A percentile compares a stretch with the other conserved stretches of the same genome.
These are phyloP conservation scores for Pseudonitzschia multiseries DNA, from an alignment of 108 stramenopile species.

Conservation along the genomic window DNA sequence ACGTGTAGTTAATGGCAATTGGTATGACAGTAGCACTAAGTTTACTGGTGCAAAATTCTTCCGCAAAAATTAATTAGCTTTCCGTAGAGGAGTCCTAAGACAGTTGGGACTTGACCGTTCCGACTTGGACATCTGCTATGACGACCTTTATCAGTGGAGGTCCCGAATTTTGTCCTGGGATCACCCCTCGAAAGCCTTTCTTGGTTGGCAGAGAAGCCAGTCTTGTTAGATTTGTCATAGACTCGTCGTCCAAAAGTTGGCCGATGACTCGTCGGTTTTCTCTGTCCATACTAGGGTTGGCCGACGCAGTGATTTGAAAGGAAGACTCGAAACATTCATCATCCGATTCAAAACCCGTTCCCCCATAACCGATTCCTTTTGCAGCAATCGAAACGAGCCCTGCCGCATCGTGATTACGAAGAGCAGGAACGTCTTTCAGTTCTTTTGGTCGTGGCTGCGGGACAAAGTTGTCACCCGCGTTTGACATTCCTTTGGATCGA, in stretches of 20 bases:
- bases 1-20: too few relatives aligned
- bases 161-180: conserved; percentile 57
- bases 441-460: conserved; percentile 54
- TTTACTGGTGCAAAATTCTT: too few relatives aligned
- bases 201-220: conserved; percentile 65
- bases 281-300: conserved; percentile 59
- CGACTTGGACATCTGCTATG: conserved; percentile 20
- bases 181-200: conserved; percentile 60
- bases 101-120: conserved; percentile 1
- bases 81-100: background rate
- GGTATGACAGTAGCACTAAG: too few relatives aligned
- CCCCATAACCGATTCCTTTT: conserved; percentile 80
- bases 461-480: conserved; percentile 9
- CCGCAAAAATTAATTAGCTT: conserved; percentile 10
- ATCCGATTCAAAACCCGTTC: conserved; percentile 58
- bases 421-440: conserved; percentile 41
- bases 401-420: conserved; percentile 52
- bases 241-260: conserved; percentile 65
- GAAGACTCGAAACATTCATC: conserved; percentile 71
- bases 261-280: conserved; percentile 70
- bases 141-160: conserved; percentile 49
- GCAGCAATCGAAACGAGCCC: conserved; percentile 68
- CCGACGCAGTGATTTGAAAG: conserved; percentile 66
- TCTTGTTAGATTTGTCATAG: conserved; percentile 70
- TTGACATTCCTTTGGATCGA: conserved; percentile 31